These are phyloP conservation scores for Fusarium nygamai DNA, from an alignment of 2,329 filamentous ascomycete species.

Conservation along the genomic window DNA sequence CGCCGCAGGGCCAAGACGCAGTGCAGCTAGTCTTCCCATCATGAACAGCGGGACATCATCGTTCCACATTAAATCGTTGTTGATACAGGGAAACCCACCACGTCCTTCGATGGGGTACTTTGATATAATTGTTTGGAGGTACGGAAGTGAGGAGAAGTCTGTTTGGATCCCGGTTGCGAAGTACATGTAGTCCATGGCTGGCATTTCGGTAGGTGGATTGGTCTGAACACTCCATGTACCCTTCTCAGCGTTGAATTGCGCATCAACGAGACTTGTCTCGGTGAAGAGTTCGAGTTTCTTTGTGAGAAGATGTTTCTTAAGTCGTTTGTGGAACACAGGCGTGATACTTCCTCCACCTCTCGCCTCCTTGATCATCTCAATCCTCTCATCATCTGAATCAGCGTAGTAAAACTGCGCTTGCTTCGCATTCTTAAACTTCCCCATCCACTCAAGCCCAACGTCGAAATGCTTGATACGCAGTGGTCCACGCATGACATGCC, in stretches of 20 bases:
- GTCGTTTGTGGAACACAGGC: conserved; percentile 71
- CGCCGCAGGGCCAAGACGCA: conserved; percentile 77
- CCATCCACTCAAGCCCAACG: conserved; percentile 80
- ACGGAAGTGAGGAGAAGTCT: conserved; percentile 68
- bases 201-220: conserved; percentile 63
- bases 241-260: conserved; percentile 57
- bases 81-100: conserved; percentile 77
- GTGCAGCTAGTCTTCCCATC: conserved; percentile 72
- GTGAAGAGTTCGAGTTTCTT: conserved; percentile 66
- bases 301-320: conserved; percentile 66
- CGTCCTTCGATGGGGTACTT: conserved; percentile 70
- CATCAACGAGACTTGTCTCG: conserved; percentile 64
- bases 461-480: conserved; percentile 79
- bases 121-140: conserved; percentile 66
- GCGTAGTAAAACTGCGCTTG: conserved; percentile 82
- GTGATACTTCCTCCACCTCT: conserved; percentile 82
- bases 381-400: conserved; percentile 74
- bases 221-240: conserved; percentile 58
- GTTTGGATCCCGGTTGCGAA: conserved; percentile 79
- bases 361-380: conserved; percentile 72
- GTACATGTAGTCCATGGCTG: conserved; percentile 74
- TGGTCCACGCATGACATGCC: conserved; percentile 72
- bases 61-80: conserved; percentile 79
- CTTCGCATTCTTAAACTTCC: conserved; percentile 81
- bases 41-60: conserved; percentile 78